Conservation (phyloP, 306 rosid genomes). For the Cicer chorassanicum region DNA sequence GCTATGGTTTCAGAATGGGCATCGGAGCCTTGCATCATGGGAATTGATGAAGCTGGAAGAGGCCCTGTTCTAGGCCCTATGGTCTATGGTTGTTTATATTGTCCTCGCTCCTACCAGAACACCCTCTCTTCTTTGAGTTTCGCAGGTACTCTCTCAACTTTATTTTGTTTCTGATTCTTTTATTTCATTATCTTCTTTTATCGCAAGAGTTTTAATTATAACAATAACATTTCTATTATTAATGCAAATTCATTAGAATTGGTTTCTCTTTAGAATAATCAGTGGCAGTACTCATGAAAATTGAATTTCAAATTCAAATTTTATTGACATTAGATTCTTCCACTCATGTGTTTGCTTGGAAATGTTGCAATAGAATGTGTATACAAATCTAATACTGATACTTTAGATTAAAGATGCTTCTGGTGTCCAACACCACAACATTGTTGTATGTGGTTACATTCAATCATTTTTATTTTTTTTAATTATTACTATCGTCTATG, state of each 20-base stretch:
- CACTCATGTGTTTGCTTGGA: neutral
- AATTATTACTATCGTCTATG: too few species aligned
- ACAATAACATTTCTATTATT: neutral
- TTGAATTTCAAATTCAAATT: neutral
- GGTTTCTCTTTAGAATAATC: neutral
- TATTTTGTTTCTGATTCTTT: neutral
- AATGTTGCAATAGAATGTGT: neutral
- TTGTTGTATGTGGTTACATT: too few species aligned
- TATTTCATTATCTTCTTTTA: neutral
- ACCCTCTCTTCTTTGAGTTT: conserved; percentile 79
- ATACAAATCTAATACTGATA: too few species aligned
- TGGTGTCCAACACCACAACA: too few species aligned
- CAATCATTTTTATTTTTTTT: too few species aligned
- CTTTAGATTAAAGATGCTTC: too few species aligned
- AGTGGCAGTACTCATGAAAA: neutral
- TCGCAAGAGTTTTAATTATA: neutral
- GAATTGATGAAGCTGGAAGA: conserved; percentile 97
- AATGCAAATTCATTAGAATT: neutral
- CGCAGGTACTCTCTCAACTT: conserved; percentile 55
- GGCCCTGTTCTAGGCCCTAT: conserved; percentile 97
- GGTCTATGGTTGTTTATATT: conserved; percentile 85
- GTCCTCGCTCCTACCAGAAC: conserved; percentile 69
- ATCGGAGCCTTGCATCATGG: conserved; percentile 79
- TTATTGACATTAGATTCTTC: neutral
- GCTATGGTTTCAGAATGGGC: conserved; percentile 62